These are phyloP conservation scores for Centrapalus pauciflorus DNA, from an alignment of 129 eudicot genomes.

Conservation along the genomic window DNA sequence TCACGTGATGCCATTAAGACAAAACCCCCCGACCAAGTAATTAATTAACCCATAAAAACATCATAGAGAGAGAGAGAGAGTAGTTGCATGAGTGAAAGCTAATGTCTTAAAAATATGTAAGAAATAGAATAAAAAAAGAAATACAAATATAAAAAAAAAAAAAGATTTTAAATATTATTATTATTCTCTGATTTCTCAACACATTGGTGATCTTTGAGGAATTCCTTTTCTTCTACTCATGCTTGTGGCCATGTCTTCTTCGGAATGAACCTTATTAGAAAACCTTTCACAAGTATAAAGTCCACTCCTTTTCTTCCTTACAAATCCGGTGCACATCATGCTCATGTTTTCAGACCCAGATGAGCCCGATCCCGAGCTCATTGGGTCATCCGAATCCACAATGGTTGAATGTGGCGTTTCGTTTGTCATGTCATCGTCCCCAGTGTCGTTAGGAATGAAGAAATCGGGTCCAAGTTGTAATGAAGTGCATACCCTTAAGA, in stretches of 20 bases:
- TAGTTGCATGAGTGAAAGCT: slow-evolving; percentile 27
- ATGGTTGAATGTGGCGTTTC: slow-evolving; percentile 72
- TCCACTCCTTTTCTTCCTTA: slow-evolving; percentile 85
- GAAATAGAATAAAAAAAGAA: background rate
- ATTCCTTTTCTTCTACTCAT: slow-evolving; percentile 92
- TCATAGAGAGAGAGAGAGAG: slow-evolving; percentile 19
- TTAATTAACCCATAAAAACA: slow-evolving; percentile 49
- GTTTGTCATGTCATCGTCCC: slow-evolving; percentile 54
- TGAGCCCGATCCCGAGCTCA: slow-evolving; percentile 67
- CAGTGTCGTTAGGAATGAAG: slow-evolving; percentile 82
- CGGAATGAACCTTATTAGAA: slow-evolving; percentile 37
- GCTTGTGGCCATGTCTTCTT: slow-evolving; percentile 83
- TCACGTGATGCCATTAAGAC: slow-evolving; percentile 99
- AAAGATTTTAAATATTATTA: slow-evolving; percentile 12
- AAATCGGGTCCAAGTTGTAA: slow-evolving; percentile 90
- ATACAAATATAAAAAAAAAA: background rate
- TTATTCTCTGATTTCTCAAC: slow-evolving; percentile 34
- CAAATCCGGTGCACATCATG: slow-evolving; percentile 59
- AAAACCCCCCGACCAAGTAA: slow-evolving; percentile 93
- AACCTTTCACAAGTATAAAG: slow-evolving; percentile 64
- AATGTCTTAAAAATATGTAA: background rate
- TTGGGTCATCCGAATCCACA: slow-evolving; percentile 64
- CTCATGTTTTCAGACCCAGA: slow-evolving; percentile 84
- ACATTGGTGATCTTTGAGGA: slow-evolving; percentile 96
- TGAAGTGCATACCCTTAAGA: slow-evolving; percentile 63